Evolutionary conservation across 768 basidiomycete genomes (phyloP).

Genomic region (Naematelia aurantialba): DNA sequence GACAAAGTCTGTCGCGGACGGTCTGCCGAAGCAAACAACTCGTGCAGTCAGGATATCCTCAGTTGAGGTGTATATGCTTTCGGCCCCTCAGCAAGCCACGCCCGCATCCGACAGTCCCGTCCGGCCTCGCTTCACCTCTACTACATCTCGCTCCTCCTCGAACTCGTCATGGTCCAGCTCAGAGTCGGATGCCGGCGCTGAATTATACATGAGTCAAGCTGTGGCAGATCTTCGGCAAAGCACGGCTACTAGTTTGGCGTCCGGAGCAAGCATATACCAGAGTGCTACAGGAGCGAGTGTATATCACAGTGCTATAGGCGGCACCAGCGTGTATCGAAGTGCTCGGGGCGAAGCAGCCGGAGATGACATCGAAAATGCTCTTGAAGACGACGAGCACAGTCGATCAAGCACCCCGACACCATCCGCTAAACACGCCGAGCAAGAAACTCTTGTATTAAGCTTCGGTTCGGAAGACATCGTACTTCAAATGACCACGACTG

Average conservation of each 20-base stretch:
- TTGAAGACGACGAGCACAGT: constrained; percentile 5
- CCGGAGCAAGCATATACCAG: constrained; percentile 24
- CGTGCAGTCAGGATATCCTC: constrained; percentile 23
- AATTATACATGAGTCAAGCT: constrained; percentile 51
- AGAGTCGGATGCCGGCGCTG: constrained; percentile 35
- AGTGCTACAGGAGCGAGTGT: constrained; percentile 9
- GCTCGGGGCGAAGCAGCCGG: constrained; percentile 13
- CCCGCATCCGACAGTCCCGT: neutral
- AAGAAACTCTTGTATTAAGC: constrained; percentile 54
- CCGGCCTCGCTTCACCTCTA: constrained; percentile 10
- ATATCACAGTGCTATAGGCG: constrained; percentile 18
- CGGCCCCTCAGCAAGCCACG: constrained; percentile 2
- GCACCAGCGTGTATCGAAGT: constrained; percentile 3
- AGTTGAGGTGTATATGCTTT: constrained; percentile 26
- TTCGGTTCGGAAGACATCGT: constrained; percentile 64
- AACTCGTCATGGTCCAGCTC: constrained; percentile 3
- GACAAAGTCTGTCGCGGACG: constrained; percentile 10
- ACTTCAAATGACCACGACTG: constrained; percentile 58
- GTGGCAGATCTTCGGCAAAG: constrained; percentile 50
- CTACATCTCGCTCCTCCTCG: constrained; percentile 26
- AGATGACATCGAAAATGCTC: neutral
- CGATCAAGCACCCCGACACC: constrained; percentile 31
- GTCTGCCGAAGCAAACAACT: constrained; percentile 5
- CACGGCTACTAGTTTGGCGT: constrained; percentile 19
- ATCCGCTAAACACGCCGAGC: neutral